phyloP scores from a whole-genome alignment of 208 protist genomes.

The Trypanosomatidae sp. region DNA sequence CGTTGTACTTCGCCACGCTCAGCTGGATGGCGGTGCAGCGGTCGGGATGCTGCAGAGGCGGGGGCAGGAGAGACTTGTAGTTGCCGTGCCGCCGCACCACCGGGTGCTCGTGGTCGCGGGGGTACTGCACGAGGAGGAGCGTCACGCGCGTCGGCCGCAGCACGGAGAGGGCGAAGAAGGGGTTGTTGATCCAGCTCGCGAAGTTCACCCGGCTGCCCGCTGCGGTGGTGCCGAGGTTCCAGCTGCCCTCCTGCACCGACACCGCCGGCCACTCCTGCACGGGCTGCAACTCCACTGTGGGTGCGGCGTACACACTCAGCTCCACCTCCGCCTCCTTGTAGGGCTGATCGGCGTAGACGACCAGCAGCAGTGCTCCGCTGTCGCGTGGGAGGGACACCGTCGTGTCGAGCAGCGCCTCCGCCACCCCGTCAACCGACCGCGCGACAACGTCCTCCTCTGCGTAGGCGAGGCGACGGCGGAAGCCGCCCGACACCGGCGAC shows the following conservation, averaged over 20 bases:
- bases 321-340: constrained; percentile 76
- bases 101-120: constrained; percentile 71
- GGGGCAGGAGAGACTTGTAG: constrained; percentile 67
- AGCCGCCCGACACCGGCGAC: constrained; percentile 35
- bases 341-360: constrained; percentile 70
- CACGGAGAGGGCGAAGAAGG: constrained; percentile 70
- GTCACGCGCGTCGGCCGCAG: constrained; percentile 64
- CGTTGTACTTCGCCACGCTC: constrained; percentile 73
- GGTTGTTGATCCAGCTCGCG: constrained; percentile 91
- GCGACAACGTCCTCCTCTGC: constrained; percentile 53
- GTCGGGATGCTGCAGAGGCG: constrained; percentile 57
- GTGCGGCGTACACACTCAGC: constrained; percentile 54
- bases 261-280: constrained; percentile 77
- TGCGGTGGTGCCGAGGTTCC: constrained; percentile 80
- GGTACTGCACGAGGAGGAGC: constrained; percentile 79
- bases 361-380: constrained; percentile 55
- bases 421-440: constrained; percentile 32
- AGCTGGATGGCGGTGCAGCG: constrained; percentile 75
- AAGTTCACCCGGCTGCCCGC: constrained; percentile 66
- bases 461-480: constrained; percentile 59
- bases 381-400: constrained; percentile 32
- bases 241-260: constrained; percentile 59
- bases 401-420: constrained; percentile 36
- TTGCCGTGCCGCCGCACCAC: constrained; percentile 58
- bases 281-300: constrained; percentile 49